These are phyloP conservation scores for Eucalyptus coolabah DNA, from an alignment of 345 rosid species.

Conservation along the genomic window DNA sequence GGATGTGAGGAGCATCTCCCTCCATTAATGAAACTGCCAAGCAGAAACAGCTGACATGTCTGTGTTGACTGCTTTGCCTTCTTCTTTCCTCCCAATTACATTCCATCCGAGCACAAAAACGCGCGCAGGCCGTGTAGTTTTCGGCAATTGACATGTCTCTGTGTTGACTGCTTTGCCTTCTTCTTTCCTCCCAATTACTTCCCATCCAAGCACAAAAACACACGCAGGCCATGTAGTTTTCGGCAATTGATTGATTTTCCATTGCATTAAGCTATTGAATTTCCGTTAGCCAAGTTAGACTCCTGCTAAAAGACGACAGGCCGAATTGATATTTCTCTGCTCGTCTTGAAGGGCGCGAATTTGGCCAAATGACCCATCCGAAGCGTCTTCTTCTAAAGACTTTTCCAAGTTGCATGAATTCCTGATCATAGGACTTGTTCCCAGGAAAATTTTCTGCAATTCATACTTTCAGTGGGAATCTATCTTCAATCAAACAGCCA, in stretches of 20 bases:
- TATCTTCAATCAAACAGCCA: background rate
- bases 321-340: background rate
- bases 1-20: too few species aligned
- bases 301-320: background rate
- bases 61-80: too few species aligned
- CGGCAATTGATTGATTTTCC: background rate
- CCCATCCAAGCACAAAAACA: background rate
- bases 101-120: too few species aligned
- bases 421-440: background rate
- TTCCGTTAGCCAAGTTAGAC: background rate
- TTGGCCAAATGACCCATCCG: background rate
- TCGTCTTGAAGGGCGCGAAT: background rate
- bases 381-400: background rate
- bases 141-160: too few species aligned
- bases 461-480: background rate
- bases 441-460: background rate
- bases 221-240: background rate
- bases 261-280: background rate
- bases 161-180: background rate
- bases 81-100: too few species aligned
- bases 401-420: background rate
- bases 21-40: too few species aligned
- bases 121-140: too few species aligned
- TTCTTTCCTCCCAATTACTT: background rate
- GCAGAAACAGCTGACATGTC: too few species aligned